phyloP scores from a whole-genome alignment of 2,329 filamentous ascomycete species.

The Rachicladosporium sp. region DNA sequence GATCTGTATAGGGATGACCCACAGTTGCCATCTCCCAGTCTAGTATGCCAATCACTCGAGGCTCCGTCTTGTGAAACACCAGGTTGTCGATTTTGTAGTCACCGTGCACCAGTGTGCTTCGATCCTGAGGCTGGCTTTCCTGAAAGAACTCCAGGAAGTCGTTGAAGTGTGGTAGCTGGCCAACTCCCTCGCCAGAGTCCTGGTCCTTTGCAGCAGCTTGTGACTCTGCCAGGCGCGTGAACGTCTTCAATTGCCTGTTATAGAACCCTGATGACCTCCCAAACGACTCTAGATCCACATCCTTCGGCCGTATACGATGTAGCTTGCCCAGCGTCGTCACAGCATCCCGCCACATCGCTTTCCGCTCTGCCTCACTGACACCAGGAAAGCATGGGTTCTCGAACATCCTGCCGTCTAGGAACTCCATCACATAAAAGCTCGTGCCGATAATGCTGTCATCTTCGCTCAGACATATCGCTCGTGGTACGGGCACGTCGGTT shows the following conservation, averaged over 20 bases:
- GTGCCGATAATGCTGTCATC: constrained; percentile 67
- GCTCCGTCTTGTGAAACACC: constrained; percentile 68
- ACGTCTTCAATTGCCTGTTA: constrained; percentile 67
- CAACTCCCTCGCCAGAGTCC: constrained; percentile 62
- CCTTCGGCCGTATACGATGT: constrained; percentile 55
- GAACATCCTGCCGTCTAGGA: constrained; percentile 79
- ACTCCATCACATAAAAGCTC: constrained; percentile 91
- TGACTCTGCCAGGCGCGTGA: constrained; percentile 59
- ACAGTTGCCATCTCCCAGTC: constrained; percentile 97
- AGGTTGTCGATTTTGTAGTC: constrained; percentile 66
- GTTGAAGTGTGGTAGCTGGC: constrained; percentile 66
- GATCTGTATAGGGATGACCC: constrained; percentile 77
- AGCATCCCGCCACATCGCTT: constrained; percentile 71
- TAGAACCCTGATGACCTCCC: constrained; percentile 68
- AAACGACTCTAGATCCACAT: constrained; percentile 56
- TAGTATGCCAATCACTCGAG: constrained; percentile 75
- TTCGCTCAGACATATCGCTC: constrained; percentile 69
- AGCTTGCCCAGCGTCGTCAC: constrained; percentile 68
- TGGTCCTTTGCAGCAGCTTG: constrained; percentile 62
- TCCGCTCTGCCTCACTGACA: constrained; percentile 53
- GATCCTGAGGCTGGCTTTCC: constrained; percentile 57
- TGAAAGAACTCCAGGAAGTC: constrained; percentile 68
- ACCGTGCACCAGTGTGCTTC: constrained; percentile 68
- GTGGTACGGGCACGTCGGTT: constrained; percentile 73
- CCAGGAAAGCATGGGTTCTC: constrained; percentile 70